Evolutionary conservation across 495 filamentous ascomycete species (phyloP), one percentile per base, ranked within the genome.

Genomic region (Podospora appendiculata): DNA sequence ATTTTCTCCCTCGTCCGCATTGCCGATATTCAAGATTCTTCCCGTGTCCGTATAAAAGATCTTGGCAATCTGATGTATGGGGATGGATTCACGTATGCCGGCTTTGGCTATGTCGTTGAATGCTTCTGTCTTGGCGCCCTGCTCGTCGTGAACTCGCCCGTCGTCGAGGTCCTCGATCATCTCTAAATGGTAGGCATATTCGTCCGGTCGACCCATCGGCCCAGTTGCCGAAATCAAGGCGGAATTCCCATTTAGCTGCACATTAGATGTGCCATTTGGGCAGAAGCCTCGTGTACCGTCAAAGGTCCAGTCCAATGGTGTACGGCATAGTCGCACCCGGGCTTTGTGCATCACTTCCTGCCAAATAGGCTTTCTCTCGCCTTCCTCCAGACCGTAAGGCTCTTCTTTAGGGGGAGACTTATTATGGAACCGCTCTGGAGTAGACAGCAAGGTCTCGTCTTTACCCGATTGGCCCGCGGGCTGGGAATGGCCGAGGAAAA

Each of bases 1-100:
- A 58, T 89, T 94, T 6, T 82, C 82, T 57, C 89, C 87, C 8
- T 79, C 76, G 5, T 82, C 83, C 33, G 89, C 82, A 38, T 78
- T 81, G 35, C 83, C 85, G 52, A 97, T 96, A 52, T 94, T 95
- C 35, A 99, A 78, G 14, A 99, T 91, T 62, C 87, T 88, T 19
- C 94, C 91, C 4, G 93, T 96, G 58, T 96, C 89, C 12, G 93
- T 92, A 58, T 97, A 99, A 67, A 99, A 97, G 19, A 99, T 93
- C 59, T 94, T 97, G 18, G 89, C 88, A 9, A 97, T 82, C 59
- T 97, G 85, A 63, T 94, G 85, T 34, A 99, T 84, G 0, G 94
- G 93, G 6, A 99, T 74, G 32, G 82, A 76, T 58, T 95, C 88
- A 33, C 90, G 76, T 16, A 97, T 83, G 6, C 94, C 94, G 18